Evolutionary conservation across 305 asterid species (phyloP), one percentile per base, ranked within the genome.

Genomic region (Andrographis paniculata): DNA sequence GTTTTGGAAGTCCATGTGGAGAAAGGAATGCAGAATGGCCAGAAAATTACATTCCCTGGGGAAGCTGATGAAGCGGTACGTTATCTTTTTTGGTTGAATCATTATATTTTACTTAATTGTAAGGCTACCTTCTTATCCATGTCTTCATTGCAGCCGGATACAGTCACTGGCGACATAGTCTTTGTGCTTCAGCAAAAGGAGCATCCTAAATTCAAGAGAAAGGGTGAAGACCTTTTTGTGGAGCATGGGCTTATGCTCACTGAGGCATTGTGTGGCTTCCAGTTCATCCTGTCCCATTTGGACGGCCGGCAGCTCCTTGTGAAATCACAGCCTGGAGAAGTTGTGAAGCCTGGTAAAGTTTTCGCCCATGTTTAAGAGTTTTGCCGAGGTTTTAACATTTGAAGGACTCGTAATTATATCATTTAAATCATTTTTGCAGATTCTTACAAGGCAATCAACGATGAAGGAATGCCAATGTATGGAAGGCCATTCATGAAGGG

Each of bases 211-310:
- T 76, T 80, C 58, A 87, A 83, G 76, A 67, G 96, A 58, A 87
- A 87, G 79, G 72, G 76, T 0, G 96, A 83, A 0, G 96, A 83
- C 42, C 80, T 87, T 5, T 87, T 80, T 39, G 68, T 76, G 4
- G 96, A 87, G 59, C 93, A 83, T 55, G 52, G 85, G 0, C 60
- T 83, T 42, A 56, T 77, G 0, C 77, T 87, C 6, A 73, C 87
- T 0, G 96, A 87, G 56, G 93, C 96, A 0, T 38, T 87, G 10
- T 87, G 96, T 41, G 96, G 96, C 17, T 87, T 87, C 71, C 87
- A 76, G 64, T 87, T 83, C 22, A 58, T 77, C 4, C 28, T 87
- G 49, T 22, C 82, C 7, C 96, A 84, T 52, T 58, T 87, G 47
- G 95, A 87, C 19, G 76, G 93, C 2, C 61, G 96, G 14, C 91